Base-by-base conservation (phyloP, 768 basidiomycete genomes). In the Roridomyces roridus region DNA sequence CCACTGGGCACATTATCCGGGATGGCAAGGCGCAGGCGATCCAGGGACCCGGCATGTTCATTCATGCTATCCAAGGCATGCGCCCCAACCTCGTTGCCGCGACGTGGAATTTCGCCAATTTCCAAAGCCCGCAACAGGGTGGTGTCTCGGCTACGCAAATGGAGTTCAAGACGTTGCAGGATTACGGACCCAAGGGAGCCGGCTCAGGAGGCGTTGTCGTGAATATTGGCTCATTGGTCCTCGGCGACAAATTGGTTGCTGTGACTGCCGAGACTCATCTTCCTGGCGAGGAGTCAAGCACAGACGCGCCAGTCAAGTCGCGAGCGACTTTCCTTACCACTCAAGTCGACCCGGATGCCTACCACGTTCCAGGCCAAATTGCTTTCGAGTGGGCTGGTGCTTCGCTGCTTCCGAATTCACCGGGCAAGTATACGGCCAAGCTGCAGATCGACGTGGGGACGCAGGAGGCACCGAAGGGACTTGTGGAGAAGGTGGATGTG, bases 41-140 rank as follows among this genome's bases (percentile, higher is more conserved):
- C 51, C 70, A 82, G 28, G 91, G 90, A 40, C 76, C 82, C 34
- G 92, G 93, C 25, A 92, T 94, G 89, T 87, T 96, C 71, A 83
- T 96, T 18, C 92, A 96, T 72, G 96, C 96, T 41, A 97, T 98
- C 70, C 96, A 98, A 70, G 97, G 96, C 71, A 96, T 99, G 94
- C 85, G 94, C 8, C 95, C 96, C 45, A 92, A 99, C 74, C 83
- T 94, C 52, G 86, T 97, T 65, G 97, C 97, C 14, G 79, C 92
- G 18, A 76, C 89, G 9, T 99, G 97, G 97, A 98, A 98, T 77
- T 99, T 98, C 75, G 88, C 80, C 25, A 82, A 91, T 76, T 99
- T 99, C 81, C 89, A 94, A 72, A 90, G 91, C 67, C 72, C 78
- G 17, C 77, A 84, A 23, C 81, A 85, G 45, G 87, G 84, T 17